These are phyloP conservation scores for Areca catechu DNA, from an alignment of 176 grass and related monocot genomes.

Conservation along the genomic window DNA sequence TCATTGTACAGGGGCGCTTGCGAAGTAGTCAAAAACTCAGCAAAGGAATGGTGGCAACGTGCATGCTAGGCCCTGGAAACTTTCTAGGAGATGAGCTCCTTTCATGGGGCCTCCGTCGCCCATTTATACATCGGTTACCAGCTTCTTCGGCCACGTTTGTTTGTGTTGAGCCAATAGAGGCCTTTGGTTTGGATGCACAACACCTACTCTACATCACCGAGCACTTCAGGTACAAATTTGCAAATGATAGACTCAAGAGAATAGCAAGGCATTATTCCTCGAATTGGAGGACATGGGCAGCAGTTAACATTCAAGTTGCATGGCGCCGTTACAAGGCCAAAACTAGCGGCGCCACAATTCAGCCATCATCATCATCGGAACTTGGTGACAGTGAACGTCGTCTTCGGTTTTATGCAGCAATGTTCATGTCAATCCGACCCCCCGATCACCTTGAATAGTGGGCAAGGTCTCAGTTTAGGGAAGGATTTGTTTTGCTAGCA, in stretches of 20 bases:
- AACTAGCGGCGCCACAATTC: slow-evolving; percentile 4
- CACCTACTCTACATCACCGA: slow-evolving; percentile 91
- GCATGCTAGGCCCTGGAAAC: slow-evolving; percentile 51
- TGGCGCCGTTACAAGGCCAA: slow-evolving; percentile 67
- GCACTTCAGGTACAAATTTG: slow-evolving; percentile 97
- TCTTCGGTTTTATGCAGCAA: slow-evolving; percentile 67
- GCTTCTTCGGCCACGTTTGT: slow-evolving; percentile 82
- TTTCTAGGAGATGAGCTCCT: slow-evolving; percentile 98
- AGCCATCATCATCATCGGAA: slow-evolving; percentile 8
- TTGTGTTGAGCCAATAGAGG: slow-evolving; percentile 67
- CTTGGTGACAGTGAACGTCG: slow-evolving; percentile 45
- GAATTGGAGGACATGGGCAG: slow-evolving; percentile 90
- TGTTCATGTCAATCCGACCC: slow-evolving; percentile 97
- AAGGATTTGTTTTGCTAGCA: no score
- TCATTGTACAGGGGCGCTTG: slow-evolving; percentile 65
- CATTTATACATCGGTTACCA: slow-evolving; percentile 58
- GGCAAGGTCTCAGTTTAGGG: no score
- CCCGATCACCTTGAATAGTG: slow-evolving; percentile 90
- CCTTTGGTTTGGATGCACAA: slow-evolving; percentile 57
- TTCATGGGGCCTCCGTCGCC: slow-evolving; percentile 75
- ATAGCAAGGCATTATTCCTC: slow-evolving; percentile 88
- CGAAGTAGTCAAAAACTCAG: slow-evolving; percentile 65
- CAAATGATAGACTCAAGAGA: slow-evolving; percentile 80
- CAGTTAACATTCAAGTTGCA: slow-evolving; percentile 95
- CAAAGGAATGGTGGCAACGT: slow-evolving; percentile 73